Percentiles rank a stretch among this genome's conserved stretches.
Conservation (phyloP, 2,329 filamentous ascomycete species). For the Colletotrichum higginsianum region DNA sequence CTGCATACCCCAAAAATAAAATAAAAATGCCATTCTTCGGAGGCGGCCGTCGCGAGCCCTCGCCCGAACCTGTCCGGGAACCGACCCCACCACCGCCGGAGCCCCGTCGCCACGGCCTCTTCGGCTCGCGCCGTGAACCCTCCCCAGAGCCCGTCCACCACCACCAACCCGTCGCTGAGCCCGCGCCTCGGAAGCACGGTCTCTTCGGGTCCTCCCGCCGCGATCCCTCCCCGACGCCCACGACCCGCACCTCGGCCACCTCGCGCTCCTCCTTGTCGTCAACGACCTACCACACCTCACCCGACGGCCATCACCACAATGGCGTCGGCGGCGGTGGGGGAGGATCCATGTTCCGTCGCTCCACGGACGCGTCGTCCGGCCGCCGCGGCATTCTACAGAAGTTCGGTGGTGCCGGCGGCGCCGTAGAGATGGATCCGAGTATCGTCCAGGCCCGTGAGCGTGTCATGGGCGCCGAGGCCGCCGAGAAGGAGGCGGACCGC, state of each 20-base stretch:
- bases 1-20: neutral
- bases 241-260: constrained; percentile 46
- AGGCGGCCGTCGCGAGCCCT: constrained; percentile 48
- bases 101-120: constrained; percentile 41
- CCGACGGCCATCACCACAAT: constrained; percentile 33
- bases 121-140: constrained; percentile 48
- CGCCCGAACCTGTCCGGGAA: constrained; percentile 52
- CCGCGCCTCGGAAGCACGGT: constrained; percentile 48
- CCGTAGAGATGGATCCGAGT: constrained; percentile 70
- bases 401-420: constrained; percentile 58
- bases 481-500: constrained; percentile 76
- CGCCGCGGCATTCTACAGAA: constrained; percentile 59
- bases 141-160: constrained; percentile 49
- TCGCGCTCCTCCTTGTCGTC: constrained; percentile 41
- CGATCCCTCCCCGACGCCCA: constrained; percentile 45
- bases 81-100: constrained; percentile 46
- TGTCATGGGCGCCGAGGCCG: constrained; percentile 73
- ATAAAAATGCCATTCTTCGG: constrained; percentile 47
- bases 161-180: constrained; percentile 50
- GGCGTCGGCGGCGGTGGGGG: constrained; percentile 43
- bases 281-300: constrained; percentile 46
- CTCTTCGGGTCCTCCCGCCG: constrained; percentile 55
- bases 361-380: constrained; percentile 48
- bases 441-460: constrained; percentile 74
- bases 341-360: constrained; percentile 45